phyloP scores from a whole-genome alignment of 2,329 filamentous ascomycete genomes.

The Xylariaceae sp. region DNA sequence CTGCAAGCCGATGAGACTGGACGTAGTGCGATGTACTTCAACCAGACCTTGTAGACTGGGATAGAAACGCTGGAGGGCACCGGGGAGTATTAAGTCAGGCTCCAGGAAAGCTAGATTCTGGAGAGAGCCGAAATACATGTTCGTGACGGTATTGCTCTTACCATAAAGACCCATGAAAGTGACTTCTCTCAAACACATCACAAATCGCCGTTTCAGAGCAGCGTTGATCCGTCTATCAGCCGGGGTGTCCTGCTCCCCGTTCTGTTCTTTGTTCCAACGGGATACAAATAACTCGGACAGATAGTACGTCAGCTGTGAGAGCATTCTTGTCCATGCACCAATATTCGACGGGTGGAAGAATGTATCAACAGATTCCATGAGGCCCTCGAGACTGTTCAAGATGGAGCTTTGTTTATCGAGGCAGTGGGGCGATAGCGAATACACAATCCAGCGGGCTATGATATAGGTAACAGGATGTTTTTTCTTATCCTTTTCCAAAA shows the following conservation, averaged over 20 bases:
- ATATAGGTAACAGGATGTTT: constrained; percentile 90
- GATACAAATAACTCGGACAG: constrained; percentile 95
- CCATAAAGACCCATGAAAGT: constrained; percentile 98
- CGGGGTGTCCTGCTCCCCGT: constrained; percentile 83
- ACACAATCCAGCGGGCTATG: constrained; percentile 87
- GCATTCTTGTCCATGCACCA: constrained; percentile 81
- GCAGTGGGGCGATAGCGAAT: constrained; percentile 83
- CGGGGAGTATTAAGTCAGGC: constrained; percentile 84
- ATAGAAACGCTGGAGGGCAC: constrained; percentile 92
- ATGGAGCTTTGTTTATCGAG: constrained; percentile 73
- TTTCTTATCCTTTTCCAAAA: constrained; percentile 86
- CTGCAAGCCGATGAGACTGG: constrained; percentile 85
- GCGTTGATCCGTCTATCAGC: constrained; percentile 71
- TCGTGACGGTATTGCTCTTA: constrained; percentile 87
- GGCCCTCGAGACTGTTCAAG: constrained; percentile 76
- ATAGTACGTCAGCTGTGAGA: constrained; percentile 88
- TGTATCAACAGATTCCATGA: constrained; percentile 93
- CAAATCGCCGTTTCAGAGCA: constrained; percentile 82
- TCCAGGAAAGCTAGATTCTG: constrained; percentile 88
- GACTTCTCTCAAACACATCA: constrained; percentile 81
- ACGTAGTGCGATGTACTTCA: constrained; percentile 93
- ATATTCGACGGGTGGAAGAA: constrained; percentile 99
- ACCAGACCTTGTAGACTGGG: constrained; percentile 94
- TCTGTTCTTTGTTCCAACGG: constrained; percentile 93
- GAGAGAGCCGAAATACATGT: constrained; percentile 83